Base-by-base conservation (phyloP, 2,329 filamentous ascomycete species). In the Talaromyces albobiverticillius region DNA sequence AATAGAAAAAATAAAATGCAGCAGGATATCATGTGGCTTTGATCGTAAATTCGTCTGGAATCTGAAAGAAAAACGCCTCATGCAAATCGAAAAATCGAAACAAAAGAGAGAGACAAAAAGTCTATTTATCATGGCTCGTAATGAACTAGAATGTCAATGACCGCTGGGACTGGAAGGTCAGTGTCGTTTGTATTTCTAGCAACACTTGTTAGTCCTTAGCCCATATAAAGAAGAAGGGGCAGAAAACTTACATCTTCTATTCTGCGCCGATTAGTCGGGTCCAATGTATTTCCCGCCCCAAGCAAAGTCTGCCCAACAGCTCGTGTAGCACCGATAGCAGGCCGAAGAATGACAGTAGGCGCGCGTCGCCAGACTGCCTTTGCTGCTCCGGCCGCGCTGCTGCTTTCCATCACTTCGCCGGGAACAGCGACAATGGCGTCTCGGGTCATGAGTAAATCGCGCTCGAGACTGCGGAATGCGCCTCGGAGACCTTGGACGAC, bases 351-450 rank as follows among this genome's bases (percentile, higher is more conserved):
- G 18, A 97, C 90, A 0, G 92, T 96, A n/a, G 94, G 94, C 26
- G 92, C 91, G 62, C 89, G 84, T 69, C 82, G 87, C 57, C 87
- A 80, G 16, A 99, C 85, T 1, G 88, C 92, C 64, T 79, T 85
- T 13, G 90, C 90, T 1, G 89, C 90, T 2, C 89, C 90, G 40
- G 85, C 83, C 1, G 93, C 92, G 56, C 84, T 91, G 20, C 85
- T 83, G 64, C 88, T 91, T 64, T 96, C 91, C 79, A 95, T 87
- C 1, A 95, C 83, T 68, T 97, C 93, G 0, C 88, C 89, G 0
- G 94, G 93, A 23, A 99, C 90, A 1, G 93, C 94, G 63, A 99
- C 93, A 55, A 99, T 90, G 9, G 93, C 94, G 72, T 99, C 91
- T 54, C 87, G 81, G 0, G 94, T 90, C 42, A 92, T 79, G 36